These are phyloP conservation scores for Suillus cothurnatus DNA, from an alignment of 768 basidiomycete species.

Conservation along the genomic window DNA sequence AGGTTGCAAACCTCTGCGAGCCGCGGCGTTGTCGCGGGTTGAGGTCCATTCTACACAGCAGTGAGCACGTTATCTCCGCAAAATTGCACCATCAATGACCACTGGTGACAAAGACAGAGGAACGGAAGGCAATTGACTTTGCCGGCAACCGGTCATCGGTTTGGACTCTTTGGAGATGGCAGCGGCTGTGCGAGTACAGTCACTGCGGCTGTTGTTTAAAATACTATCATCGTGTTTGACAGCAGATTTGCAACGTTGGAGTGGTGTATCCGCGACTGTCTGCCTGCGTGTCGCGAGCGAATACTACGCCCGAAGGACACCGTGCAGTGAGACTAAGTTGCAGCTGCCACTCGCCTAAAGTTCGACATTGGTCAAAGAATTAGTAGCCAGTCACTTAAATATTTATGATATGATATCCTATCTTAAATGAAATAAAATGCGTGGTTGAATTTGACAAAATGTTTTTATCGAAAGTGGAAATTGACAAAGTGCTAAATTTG, in stretches of 20 bases:
- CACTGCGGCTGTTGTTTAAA: not conserved
- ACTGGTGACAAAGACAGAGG: too few species aligned
- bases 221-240: not conserved
- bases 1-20: not conserved
- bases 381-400: too few species aligned
- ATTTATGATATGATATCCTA: too few species aligned
- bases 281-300: too few species aligned
- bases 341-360: too few species aligned
- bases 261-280: too few species aligned
- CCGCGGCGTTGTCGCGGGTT: not conserved
- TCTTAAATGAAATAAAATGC: too few species aligned
- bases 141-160: not conserved
- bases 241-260: not conserved
- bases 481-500: constrained; percentile 17
- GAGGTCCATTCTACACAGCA: not conserved
- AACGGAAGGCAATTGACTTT: not conserved
- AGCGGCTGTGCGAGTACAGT: not conserved
- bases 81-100: too few species aligned
- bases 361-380: too few species aligned
- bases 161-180: not conserved
- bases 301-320: too few species aligned
- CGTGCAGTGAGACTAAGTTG: too few species aligned
- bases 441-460: not conserved
- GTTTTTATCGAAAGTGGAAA: not conserved
- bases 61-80: not conserved